Conservation (phyloP, 306 rosid species). For the Canavalia gladiata region DNA sequence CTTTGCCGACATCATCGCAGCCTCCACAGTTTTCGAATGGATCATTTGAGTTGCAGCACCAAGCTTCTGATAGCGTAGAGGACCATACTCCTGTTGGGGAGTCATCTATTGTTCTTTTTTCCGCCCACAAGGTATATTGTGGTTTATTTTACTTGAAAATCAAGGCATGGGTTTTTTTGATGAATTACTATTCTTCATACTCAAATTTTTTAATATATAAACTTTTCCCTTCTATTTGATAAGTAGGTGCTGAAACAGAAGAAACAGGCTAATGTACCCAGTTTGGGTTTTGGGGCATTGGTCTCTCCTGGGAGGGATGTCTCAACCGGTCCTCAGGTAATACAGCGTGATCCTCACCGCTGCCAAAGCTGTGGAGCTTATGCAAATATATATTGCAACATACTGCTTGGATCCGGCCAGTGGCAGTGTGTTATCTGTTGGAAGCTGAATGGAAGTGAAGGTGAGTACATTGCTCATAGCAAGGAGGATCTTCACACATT, state of each 20-base stretch:
- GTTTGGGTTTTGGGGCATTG: constrained; percentile 98
- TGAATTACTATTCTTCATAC: constrained; percentile 8
- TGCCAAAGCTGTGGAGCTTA: constrained; percentile 96
- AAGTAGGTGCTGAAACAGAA: constrained; percentile 83
- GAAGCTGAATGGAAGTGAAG: constrained; percentile 83
- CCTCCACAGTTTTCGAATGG: constrained; percentile 70
- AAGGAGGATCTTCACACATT: constrained; percentile 80
- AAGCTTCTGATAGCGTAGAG: constrained; percentile 62
- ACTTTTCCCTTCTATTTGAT: constrained; percentile 44
- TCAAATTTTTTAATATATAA: background rate
- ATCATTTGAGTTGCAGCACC: constrained; percentile 63
- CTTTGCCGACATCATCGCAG: constrained; percentile 75
- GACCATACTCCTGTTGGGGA: constrained; percentile 61
- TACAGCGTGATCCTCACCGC: constrained; percentile 95
- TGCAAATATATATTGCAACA: constrained; percentile 84
- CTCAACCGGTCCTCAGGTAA: constrained; percentile 78
- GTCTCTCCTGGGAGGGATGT: constrained; percentile 92
- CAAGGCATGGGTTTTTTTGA: constrained; percentile 10
- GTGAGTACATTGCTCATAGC: constrained; percentile 82
- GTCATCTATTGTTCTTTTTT: constrained; percentile 82
- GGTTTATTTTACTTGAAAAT: constrained; percentile 40
- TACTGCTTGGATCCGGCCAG: constrained; percentile 95
- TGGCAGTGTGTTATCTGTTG: constrained; percentile 98
- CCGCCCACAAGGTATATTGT: constrained; percentile 82
- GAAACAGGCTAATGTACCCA: constrained; percentile 91